Base-by-base conservation (phyloP, 2,329 filamentous ascomycete genomes). In the Fusarium bactridioides region DNA sequence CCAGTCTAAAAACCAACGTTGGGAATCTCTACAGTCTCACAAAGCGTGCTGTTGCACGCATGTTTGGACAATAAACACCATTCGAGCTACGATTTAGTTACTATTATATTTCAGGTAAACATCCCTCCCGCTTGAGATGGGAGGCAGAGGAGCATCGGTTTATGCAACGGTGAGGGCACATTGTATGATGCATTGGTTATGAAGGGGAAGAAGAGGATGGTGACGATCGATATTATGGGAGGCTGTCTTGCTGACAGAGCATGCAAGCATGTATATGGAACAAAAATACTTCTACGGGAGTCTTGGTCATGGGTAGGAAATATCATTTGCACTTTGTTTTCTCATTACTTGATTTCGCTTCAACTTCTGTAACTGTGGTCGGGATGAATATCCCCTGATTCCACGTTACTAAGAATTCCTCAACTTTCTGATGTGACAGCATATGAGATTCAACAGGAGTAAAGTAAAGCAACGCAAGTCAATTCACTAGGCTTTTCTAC, bases 261-360 rank as follows among this genome's bases (percentile, higher is more conserved):
- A 75, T 74, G 65, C 61, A 70, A 63, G 67, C 75, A 74, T 76
- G 72, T 77, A 77, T 48, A 72, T 74, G 69, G 67, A 74, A 70
- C 60, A 53, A 73, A 71, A 76, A 69, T 44, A 63, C 68, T 69
- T 73, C 64, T 73, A 72, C 31, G 57, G 75, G 70, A 76, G 74
- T 76, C 72, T 64, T 65, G 74, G 73, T 75, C 61, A 76, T 69
- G 73, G 73, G 73, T 75, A 76, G 72, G 72, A 74, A 76, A 77
- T 76, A 77, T 77, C 72, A 76, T 73, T 54, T 72, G 64, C 63
- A 70, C 65, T 66, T 67, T 67, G 50, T 70, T 71, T 74, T 71
- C 47, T 56, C 61, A 29, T 41, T 67, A 44, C 45, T 33, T 43
- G 37, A 43, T 37, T 31, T 25, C 18, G 18, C 56, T 23, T 9